Evolutionary conservation across 768 basidiomycete species (phyloP), one percentile per base, ranked within the genome.

Genomic region (Boletus vermiculosoides): DNA sequence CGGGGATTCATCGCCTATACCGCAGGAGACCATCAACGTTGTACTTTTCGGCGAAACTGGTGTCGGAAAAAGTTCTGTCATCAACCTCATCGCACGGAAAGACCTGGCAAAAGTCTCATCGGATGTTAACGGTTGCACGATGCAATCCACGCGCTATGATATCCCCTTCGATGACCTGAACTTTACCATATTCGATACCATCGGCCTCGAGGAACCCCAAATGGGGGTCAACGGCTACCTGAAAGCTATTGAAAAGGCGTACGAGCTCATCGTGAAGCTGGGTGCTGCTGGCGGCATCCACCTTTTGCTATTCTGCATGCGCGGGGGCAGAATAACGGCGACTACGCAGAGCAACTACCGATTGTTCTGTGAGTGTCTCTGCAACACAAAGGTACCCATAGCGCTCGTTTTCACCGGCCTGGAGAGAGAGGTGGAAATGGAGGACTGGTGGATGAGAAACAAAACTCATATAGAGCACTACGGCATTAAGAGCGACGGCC

Each of bases 1-100:
- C 6, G 48, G 10, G 20, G 34, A 45, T 55, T 15, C 53, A 36
- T 5, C 58, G 1, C 15, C 9, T 12, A 20, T 47, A 34, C n/a
- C 50, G 31, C 58, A 25, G 12, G 39, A 1, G 20, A 56, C 61
- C 28, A 34, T 61, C 49, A 79, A 78, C 36, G 63, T 79, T 40
- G 62, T 80, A 3, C 55, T 80, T 20, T 78, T 78, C 41, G 78
- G 78, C 5, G 76, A 77, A 56, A 67, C 73, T 1, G 76, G 78
- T 20, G 57, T 69, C n/a, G 71, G 70, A 7, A 71, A 73, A 50
- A 70, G 70, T 44, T 64, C 67, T 1, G 65, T 71, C 28, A 63
- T 71, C 53, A 71, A 73, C 34, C 67, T 71, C 22, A 70, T 73
- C 52, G 69, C 70, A 11, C 67, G 51, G 13, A 11, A 22, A 23